Percentiles rank a stretch among this genome's conserved stretches.
phyloP scores from a whole-genome alignment of 129 eudicot species.

The Smallanthus sonchifolius region DNA sequence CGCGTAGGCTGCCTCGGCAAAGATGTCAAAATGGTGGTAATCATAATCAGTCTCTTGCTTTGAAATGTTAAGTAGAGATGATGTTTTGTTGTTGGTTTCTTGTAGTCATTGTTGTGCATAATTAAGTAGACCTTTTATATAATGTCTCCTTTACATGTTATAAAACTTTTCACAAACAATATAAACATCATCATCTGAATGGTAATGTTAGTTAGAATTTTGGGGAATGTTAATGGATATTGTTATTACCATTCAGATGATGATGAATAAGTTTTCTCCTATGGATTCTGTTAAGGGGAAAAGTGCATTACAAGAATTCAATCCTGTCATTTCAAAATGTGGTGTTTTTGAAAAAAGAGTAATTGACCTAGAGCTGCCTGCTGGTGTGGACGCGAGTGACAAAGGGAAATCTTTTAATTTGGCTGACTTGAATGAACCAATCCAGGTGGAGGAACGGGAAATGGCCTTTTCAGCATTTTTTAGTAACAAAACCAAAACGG shows the following conservation, averaged over 20 bases:
- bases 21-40: slow-evolving; percentile 33
- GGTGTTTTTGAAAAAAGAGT: slow-evolving; percentile 28
- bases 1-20: slow-evolving; percentile 69
- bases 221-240: background rate
- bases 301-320: background rate
- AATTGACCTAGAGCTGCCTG: slow-evolving; percentile 36
- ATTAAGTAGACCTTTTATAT: slow-evolving; percentile 24
- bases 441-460: slow-evolving; percentile 23
- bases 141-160: slow-evolving; percentile 8
- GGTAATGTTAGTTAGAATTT: background rate
- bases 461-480: slow-evolving; percentile 20
- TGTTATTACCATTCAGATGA: too few species aligned
- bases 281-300: slow-evolving; percentile 28
- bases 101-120: slow-evolving; percentile 33
- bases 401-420: slow-evolving; percentile 19
- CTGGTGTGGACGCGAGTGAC: slow-evolving; percentile 27
- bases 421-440: slow-evolving; percentile 52
- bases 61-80: slow-evolving; percentile 36
- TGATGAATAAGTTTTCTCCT: slow-evolving; percentile 15
- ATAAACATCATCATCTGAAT: background rate
- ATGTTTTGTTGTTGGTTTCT: slow-evolving; percentile 24
- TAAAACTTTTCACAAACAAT: slow-evolving; percentile 10
- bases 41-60: slow-evolving; percentile 32
- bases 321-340: slow-evolving; percentile 10
- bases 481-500: slow-evolving; percentile 11